phyloP scores from a whole-genome alignment of 306 rosid genomes.

The Malus fusca region DNA sequence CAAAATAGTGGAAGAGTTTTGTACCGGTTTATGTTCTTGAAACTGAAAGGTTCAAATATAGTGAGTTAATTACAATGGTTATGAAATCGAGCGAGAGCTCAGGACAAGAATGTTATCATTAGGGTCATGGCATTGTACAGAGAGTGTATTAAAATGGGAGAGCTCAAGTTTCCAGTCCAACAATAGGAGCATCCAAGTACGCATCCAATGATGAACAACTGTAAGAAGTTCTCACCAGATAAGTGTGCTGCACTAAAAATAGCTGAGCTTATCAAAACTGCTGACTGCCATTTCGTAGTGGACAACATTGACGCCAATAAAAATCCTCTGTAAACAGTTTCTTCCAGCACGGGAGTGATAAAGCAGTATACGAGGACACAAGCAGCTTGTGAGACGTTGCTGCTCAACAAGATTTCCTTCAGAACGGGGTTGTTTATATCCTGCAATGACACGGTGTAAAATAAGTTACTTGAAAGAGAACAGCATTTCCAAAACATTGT shows the following conservation, averaged over 20 bases:
- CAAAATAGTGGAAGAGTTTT: neutral
- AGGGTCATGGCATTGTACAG: conserved; percentile 69
- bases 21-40: neutral
- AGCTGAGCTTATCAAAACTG: conserved; percentile 53
- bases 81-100: neutral
- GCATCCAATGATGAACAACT: conserved; percentile 65
- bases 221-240: conserved; percentile 58
- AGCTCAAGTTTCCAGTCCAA: conserved; percentile 66
- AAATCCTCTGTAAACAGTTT: conserved; percentile 71
- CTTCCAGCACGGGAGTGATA: conserved; percentile 68
- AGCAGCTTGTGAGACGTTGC: conserved; percentile 45
- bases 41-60: neutral
- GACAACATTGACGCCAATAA: conserved; percentile 57
- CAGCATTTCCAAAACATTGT: neutral
- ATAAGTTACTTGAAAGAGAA: neutral
- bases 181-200: conserved; percentile 67
- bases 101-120: conserved; percentile 35
- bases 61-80: neutral
- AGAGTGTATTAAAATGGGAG: conserved; percentile 61
- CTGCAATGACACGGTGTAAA: conserved; percentile 30
- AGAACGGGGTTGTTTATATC: conserved; percentile 45
- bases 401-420: conserved; percentile 52
- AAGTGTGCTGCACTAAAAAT: conserved; percentile 72
- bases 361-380: conserved; percentile 53
- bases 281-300: conserved; percentile 61